Evolutionary conservation across 2,329 filamentous ascomycete genomes (phyloP).

Genomic region (Microascus cirrosus): DNA sequence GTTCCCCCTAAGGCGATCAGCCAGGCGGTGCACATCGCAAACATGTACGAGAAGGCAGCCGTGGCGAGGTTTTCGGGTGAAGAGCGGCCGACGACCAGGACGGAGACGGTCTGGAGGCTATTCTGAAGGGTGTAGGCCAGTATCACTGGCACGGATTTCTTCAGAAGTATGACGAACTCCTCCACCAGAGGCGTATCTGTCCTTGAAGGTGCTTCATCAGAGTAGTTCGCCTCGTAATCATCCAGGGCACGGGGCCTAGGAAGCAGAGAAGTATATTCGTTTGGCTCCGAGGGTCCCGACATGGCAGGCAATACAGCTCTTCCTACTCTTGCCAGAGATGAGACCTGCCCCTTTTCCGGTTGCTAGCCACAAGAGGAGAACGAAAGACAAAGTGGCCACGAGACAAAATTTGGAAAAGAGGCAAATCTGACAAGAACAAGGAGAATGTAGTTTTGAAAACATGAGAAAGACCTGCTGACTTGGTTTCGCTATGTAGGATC

Average conservation of each 20-base stretch:
- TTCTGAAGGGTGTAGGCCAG: slow-evolving; percentile 80
- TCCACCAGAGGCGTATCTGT: background rate
- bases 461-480: background rate
- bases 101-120: slow-evolving; percentile 70
- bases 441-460: background rate
- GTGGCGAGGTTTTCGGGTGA: slow-evolving; percentile 72
- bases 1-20: slow-evolving; percentile 77
- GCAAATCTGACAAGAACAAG: background rate
- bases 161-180: slow-evolving; percentile 59
- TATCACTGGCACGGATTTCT: slow-evolving; percentile 65
- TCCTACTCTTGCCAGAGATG: background rate
- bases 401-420: background rate
- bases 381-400: background rate
- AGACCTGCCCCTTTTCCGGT: background rate
- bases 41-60: slow-evolving; percentile 86
- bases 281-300: background rate
- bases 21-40: slow-evolving; percentile 83
- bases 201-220: background rate
- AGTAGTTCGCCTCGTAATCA: background rate
- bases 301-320: background rate
- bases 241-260: background rate
- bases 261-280: slow-evolving; percentile 2
- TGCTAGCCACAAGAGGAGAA: background rate
- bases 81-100: slow-evolving; percentile 68
- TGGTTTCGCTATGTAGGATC: no score